A percentile compares a stretch with the other conserved stretches of the same genome.
Conservation (phyloP, 768 basidiomycete genomes). For the Leccinellum luteum region DNA sequence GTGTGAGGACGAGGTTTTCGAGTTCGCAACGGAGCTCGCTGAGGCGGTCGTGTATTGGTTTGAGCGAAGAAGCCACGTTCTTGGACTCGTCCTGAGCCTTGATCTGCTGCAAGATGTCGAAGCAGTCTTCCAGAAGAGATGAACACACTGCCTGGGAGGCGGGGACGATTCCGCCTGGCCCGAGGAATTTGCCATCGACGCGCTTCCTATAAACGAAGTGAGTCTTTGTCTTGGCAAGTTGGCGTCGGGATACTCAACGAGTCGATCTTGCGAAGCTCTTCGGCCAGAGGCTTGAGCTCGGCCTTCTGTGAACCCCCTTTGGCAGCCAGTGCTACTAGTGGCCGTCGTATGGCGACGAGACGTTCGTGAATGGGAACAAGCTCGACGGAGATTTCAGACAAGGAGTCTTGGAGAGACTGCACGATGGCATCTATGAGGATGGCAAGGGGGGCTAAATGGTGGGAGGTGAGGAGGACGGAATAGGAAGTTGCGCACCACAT, state of each 20-base stretch:
- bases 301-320: slow-evolving; percentile 82
- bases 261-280: slow-evolving; percentile 95
- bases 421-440: slow-evolving; percentile 65
- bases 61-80: slow-evolving; percentile 80
- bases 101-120: slow-evolving; percentile 94
- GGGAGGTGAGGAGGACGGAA: slow-evolving; percentile 1
- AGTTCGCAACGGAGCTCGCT: slow-evolving; percentile 82
- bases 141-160: slow-evolving; percentile 89
- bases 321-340: slow-evolving; percentile 83
- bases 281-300: slow-evolving; percentile 85
- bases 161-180: slow-evolving; percentile 86
- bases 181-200: slow-evolving; percentile 94
- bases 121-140: slow-evolving; percentile 93
- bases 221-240: slow-evolving; percentile 17
- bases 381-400: slow-evolving; percentile 86
- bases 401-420: slow-evolving; percentile 72
- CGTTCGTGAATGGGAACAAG: slow-evolving; percentile 89
- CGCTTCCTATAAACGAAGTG: slow-evolving; percentile 57
- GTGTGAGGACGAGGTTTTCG: slow-evolving; percentile 89
- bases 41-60: slow-evolving; percentile 92
- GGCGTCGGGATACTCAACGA: slow-evolving; percentile 66
- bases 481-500: slow-evolving; percentile 62
- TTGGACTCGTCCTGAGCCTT: slow-evolving; percentile 88
- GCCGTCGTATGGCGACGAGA: slow-evolving; percentile 82
- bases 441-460: neutral